phyloP scores from a whole-genome alignment of 1,139 yeast species.

The Yamadazyma conglobata region DNA sequence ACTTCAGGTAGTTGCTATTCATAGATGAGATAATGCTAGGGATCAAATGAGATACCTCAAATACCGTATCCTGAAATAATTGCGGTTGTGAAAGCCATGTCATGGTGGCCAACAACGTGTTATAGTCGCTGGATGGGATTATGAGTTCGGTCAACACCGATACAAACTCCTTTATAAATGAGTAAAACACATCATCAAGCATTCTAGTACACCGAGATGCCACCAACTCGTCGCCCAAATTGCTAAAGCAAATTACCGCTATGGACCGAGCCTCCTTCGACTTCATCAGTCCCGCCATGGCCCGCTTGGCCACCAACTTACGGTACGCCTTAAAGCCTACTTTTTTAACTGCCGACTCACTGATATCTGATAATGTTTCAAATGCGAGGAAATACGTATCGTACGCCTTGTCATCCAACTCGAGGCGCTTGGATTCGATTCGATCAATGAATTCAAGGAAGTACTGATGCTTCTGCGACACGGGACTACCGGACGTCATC shows the following conservation, averaged over 20 bases:
- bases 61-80: slow-evolving; percentile 3
- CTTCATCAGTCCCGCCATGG: slow-evolving; percentile 4
- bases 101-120: slow-evolving; percentile 4
- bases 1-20: slow-evolving; percentile 4
- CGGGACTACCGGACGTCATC: slow-evolving; percentile 1
- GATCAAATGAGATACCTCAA: slow-evolving; percentile 3
- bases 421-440: slow-evolving; percentile 1
- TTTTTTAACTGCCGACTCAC: slow-evolving; percentile 1
- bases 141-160: slow-evolving; percentile 3
- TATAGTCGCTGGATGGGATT: slow-evolving; percentile 4
- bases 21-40: slow-evolving; percentile 6
- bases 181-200: slow-evolving; percentile 2
- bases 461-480: neutral
- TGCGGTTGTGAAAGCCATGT: slow-evolving; percentile 6
- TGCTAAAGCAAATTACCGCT: slow-evolving; percentile 4
- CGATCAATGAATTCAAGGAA: slow-evolving; percentile 1
- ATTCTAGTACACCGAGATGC: slow-evolving; percentile 2
- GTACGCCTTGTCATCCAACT: slow-evolving; percentile 1
- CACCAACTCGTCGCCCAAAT: slow-evolving; percentile 3
- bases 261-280: slow-evolving; percentile 3
- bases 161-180: slow-evolving; percentile 3
- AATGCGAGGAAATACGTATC: slow-evolving; percentile 4
- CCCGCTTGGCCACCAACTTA: slow-evolving; percentile 4
- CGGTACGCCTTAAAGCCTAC: slow-evolving; percentile 4
- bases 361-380: slow-evolving; percentile 3